These are phyloP conservation scores for Phytophthora pisi DNA, from an alignment of 352 stramenopile genomes.

Conservation along the genomic window DNA sequence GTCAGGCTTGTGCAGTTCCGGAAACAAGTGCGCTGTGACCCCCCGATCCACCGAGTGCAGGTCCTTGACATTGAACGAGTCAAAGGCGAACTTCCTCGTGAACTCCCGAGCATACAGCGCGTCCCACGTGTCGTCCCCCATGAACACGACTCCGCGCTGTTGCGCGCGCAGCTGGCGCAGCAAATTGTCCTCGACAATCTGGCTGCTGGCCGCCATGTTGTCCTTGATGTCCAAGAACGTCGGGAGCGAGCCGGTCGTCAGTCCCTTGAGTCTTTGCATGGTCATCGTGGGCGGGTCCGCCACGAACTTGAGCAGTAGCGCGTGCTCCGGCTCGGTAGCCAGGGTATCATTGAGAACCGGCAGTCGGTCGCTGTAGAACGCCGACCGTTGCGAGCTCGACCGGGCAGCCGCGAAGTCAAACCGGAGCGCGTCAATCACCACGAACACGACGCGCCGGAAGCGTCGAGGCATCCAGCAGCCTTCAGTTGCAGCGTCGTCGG, in stretches of 20 bases:
- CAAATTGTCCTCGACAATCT: constrained; percentile 97
- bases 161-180: constrained; percentile 84
- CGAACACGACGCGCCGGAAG: constrained; percentile 89
- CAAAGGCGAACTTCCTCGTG: constrained; percentile 93
- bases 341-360: constrained; percentile 79
- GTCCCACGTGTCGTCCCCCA: constrained; percentile 99
- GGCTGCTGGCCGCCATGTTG: constrained; percentile 89
- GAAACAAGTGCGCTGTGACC: constrained; percentile 76
- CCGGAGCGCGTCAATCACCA: constrained; percentile 96
- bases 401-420: constrained; percentile 93
- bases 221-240: constrained; percentile 98
- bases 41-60: constrained; percentile 98
- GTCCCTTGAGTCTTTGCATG: constrained; percentile 97
- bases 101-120: constrained; percentile 94
- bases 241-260: constrained; percentile 97
- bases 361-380: constrained; percentile 87
- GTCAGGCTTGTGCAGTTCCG: constrained; percentile 62
- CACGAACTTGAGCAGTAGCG: constrained; percentile 93
- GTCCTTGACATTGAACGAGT: constrained; percentile 99
- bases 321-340: constrained; percentile 49
- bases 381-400: constrained; percentile 18
- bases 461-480: constrained; percentile 77
- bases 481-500: constrained; percentile 2
- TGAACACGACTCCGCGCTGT: constrained; percentile 90
- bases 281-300: constrained; percentile 98